Evolutionary conservation across 495 filamentous ascomycete genomes (phyloP), one percentile per base, ranked within the genome.

Genomic region (Pyrenopolyporus hunteri): DNA sequence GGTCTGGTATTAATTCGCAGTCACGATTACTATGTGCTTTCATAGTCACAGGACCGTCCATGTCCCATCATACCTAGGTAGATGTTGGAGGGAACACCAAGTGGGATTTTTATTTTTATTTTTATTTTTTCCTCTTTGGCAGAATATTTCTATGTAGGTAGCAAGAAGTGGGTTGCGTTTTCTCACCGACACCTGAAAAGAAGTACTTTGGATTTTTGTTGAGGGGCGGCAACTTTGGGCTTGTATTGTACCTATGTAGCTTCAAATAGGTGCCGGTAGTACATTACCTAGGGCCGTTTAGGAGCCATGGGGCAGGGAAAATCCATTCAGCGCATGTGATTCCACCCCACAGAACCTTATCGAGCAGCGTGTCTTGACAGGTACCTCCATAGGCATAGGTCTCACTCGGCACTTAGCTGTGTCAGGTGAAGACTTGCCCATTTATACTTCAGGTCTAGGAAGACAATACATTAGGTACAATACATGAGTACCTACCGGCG

Each of bases 161-260:
- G 13, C n/a, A 7, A 14, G 9, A 25, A n/a, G 48, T 44, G 35
- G 39, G 42, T 26, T 54, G 20, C 23, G 3, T 26, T 43, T 51
- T 60, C 62, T 60, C 63, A 65, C 63, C 63, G 63, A 65, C 63
- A 60, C 47, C 56, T 60, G 46, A 51, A 36, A 31, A 40, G 11
- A 9, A 23, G n/a, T n/a, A 23, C 35, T 31, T 5, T 50, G 59
- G 56, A 65, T 22, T 64, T n/a, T 65, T 65, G 63, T 65, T 65
- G 63, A 52, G 60, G 39, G 57, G 44, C 35, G 37, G 29, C 14
- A 39, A 33, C 45, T 36, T 39, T 40, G n/a, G 26, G 42, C 48
- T 48, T 57, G 16, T n/a, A n/a, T 42, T 40, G 37, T 42, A 42
- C 19, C 37, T 42, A n/a, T 11, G 37, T 42, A 42, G 57, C 49